These are phyloP conservation scores for Neurospora pannonica DNA, from an alignment of 495 filamentous ascomycete genomes.

Conservation along the genomic window DNA sequence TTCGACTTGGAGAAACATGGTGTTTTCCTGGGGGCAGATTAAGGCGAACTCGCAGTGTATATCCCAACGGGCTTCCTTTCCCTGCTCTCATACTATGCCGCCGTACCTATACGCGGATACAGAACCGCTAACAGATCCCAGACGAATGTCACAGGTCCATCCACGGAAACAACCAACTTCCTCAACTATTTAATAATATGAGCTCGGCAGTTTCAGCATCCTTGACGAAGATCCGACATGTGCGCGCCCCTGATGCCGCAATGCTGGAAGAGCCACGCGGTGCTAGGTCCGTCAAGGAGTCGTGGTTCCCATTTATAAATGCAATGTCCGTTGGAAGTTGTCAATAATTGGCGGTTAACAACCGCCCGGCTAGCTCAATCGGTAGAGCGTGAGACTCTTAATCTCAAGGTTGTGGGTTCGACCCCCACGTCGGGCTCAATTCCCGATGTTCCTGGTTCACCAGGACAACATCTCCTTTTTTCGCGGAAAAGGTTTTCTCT, in stretches of 20 bases:
- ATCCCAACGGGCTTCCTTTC: background rate
- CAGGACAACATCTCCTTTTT: background rate
- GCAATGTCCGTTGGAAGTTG: fast-evolving
- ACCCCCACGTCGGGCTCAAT: background rate
- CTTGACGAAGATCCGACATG: background rate
- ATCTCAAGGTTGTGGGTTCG: constrained; percentile 12
- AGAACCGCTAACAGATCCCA: background rate
- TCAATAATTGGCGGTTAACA: background rate
- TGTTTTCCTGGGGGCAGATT: background rate
- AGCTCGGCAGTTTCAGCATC: background rate
- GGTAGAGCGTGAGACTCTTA: constrained; percentile 81
- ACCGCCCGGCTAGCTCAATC: constrained; percentile 61
- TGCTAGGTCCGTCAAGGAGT: background rate
- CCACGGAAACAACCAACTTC: background rate
- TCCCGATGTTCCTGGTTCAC: background rate
- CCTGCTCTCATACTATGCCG: background rate
- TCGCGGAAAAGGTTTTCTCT: background rate
- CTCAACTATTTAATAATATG: background rate
- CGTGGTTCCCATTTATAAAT: background rate
- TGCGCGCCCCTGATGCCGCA: background rate
- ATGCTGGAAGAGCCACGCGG: background rate
- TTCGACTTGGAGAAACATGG: background rate
- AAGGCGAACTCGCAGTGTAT: background rate
- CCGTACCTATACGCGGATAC: background rate
- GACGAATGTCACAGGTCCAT: background rate